These are phyloP conservation scores for Trifolium fragiferum DNA, from an alignment of 306 rosid genomes.

Conservation along the genomic window DNA sequence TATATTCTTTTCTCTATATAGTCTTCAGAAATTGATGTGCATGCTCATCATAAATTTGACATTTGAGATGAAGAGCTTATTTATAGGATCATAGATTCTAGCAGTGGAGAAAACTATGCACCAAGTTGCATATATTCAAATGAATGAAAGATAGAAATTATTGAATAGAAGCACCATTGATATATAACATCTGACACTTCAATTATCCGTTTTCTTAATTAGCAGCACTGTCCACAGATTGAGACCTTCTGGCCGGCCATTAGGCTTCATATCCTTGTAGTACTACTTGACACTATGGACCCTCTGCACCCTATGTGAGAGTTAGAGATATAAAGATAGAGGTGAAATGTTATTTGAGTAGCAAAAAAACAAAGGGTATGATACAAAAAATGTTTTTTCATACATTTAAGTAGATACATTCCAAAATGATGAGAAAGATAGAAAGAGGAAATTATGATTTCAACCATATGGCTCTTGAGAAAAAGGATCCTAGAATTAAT, in stretches of 20 bases:
- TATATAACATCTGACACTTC: constrained; percentile 13
- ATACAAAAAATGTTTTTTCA: background rate
- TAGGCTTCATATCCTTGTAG: background rate
- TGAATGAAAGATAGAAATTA: constrained; percentile 31
- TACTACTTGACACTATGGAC: background rate
- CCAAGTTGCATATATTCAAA: constrained; percentile 28
- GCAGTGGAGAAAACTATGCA: constrained; percentile 38
- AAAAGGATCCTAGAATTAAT: no score
- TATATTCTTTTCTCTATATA: background rate
- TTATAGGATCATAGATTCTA: constrained; percentile 3
- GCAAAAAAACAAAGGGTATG: background rate
- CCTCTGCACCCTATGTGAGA: constrained; percentile 3
- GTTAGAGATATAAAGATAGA: background rate
- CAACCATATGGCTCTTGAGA: no score
- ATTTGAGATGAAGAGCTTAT: constrained; percentile 27
- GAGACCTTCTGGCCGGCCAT: constrained; percentile 16
- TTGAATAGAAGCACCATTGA: constrained; percentile 49
- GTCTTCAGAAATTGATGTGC: background rate
- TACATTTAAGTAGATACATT: no score
- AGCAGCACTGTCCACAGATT: constrained; percentile 10
- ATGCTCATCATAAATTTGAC: background rate
- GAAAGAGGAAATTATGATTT: no score
- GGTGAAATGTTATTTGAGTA: background rate
- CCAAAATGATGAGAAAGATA: no score
- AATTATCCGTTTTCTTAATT: background rate